phyloP scores from a whole-genome alignment of 768 basidiomycete species.

The Mrakia frigida region DNA sequence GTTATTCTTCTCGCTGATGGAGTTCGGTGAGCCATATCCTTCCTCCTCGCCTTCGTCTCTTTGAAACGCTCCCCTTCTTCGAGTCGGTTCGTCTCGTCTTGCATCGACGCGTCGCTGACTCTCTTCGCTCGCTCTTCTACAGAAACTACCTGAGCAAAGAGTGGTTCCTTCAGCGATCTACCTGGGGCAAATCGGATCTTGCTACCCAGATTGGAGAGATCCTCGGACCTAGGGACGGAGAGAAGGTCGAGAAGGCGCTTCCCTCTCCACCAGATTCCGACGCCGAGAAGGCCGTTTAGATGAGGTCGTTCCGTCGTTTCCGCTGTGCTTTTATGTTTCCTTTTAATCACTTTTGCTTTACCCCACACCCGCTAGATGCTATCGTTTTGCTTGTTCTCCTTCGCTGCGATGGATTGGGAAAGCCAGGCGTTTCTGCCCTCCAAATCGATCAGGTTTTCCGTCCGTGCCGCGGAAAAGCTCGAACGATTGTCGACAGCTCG shows the following conservation, averaged over 20 bases:
- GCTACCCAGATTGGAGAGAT: neutral
- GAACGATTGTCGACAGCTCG: no score
- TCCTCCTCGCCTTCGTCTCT: neutral
- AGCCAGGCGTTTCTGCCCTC: no score
- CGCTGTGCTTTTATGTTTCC: neutral
- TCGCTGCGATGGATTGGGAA: no score
- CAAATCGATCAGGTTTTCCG: no score
- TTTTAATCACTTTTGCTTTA: neutral
- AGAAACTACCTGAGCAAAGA: slow-evolving; percentile 15
- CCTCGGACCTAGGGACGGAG: neutral
- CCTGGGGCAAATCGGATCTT: slow-evolving; percentile 1
- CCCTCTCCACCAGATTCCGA: neutral
- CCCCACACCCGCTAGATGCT: no score
- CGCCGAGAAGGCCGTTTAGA: neutral
- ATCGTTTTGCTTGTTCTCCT: no score
- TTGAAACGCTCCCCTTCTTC: neutral
- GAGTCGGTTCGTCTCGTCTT: neutral
- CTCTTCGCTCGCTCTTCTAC: neutral
- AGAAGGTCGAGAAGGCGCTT: slow-evolving; percentile 8
- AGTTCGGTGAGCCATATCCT: slow-evolving; percentile 44
- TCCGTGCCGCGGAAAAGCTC: no score
- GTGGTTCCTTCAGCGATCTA: slow-evolving; percentile 8
- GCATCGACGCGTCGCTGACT: neutral
- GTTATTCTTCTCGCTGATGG: slow-evolving; percentile 87
- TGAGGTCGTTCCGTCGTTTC: neutral